Percentiles rank a stretch among this genome's conserved stretches.
These are phyloP conservation scores for Torulaspora franciscae DNA, from an alignment of 805 yeast species.

Conservation along the genomic window DNA sequence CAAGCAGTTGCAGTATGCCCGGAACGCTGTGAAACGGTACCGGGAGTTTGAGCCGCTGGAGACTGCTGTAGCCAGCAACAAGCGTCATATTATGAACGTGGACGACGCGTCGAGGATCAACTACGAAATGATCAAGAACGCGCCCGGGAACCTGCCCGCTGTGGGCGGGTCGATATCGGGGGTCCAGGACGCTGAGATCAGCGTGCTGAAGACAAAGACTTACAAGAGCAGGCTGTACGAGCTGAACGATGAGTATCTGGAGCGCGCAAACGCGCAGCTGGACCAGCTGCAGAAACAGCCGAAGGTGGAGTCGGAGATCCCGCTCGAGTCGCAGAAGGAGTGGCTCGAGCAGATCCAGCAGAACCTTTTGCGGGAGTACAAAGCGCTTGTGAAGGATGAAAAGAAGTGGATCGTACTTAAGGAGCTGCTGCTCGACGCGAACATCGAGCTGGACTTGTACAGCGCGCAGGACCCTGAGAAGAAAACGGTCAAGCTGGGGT, in stretches of 20 bases:
- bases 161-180: background rate
- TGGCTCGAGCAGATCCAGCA: conserved; percentile 24
- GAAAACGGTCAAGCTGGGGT: conserved; percentile 13
- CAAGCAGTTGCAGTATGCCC: conserved; percentile 17
- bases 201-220: conserved; percentile 22
- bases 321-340: conserved; percentile 17
- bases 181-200: conserved; percentile 21
- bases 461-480: conserved; percentile 21
- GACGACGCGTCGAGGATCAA: conserved; percentile 35
- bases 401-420: conserved; percentile 33
- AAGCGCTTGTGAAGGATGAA: conserved; percentile 18
- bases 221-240: conserved; percentile 28
- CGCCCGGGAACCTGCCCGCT: conserved; percentile 27
- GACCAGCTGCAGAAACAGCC: conserved; percentile 1
- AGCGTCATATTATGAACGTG: conserved; percentile 31
- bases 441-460: conserved; percentile 32
- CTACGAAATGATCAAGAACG: conserved; percentile 33
- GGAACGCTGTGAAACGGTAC: conserved; percentile 16
- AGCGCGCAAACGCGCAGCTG: conserved; percentile 10
- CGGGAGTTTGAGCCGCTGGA: conserved; percentile 6
- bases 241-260: conserved; percentile 29
- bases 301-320: conserved; percentile 1
- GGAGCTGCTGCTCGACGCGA: conserved; percentile 33
- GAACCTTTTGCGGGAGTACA: conserved; percentile 22
- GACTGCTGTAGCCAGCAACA: conserved; percentile 11